Conservation (phyloP, 345 rosid species). For the Citropsis articulata region DNA sequence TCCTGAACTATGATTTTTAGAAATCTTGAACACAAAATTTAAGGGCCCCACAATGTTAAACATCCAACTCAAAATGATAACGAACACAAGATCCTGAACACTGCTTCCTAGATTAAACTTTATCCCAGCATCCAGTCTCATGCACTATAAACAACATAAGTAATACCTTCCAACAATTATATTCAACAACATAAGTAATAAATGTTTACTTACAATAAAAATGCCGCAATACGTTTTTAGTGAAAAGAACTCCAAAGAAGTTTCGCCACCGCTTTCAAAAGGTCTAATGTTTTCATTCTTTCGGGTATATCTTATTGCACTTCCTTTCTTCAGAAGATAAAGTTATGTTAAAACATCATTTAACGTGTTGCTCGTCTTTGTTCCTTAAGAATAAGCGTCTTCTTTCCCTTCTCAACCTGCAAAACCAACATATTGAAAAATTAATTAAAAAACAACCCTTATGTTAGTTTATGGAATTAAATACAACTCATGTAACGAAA, state of each 20-base stretch:
- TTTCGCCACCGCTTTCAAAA: conserved; percentile 83
- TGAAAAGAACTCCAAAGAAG: conserved; percentile 88
- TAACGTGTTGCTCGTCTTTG: conserved; percentile 69
- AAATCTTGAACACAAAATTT: background rate
- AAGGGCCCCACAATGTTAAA: background rate
- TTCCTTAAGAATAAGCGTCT: conserved; percentile 90
- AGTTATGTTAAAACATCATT: conserved; percentile 66
- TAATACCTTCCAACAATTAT: background rate
- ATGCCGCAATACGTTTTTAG: conserved; percentile 87
- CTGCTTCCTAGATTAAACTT: background rate
- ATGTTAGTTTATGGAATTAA: too few species aligned
- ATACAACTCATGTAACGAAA: too few species aligned
- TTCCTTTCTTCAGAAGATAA: conserved; percentile 70
- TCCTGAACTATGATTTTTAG: too few species aligned
- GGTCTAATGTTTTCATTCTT: conserved; percentile 93
- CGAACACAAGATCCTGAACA: background rate
- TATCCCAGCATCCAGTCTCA: background rate
- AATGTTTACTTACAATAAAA: conserved; percentile 58
- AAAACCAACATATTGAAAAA: background rate
- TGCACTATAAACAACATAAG: background rate
- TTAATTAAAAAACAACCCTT: too few species aligned
- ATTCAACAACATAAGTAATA: background rate
- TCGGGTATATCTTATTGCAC: conserved; percentile 67
- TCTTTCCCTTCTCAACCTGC: conserved; percentile 91
- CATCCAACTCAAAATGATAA: background rate